Evolutionary conservation across 2,329 filamentous ascomycete genomes (phyloP).

Genomic region (Ceratocystis huliohia): DNA sequence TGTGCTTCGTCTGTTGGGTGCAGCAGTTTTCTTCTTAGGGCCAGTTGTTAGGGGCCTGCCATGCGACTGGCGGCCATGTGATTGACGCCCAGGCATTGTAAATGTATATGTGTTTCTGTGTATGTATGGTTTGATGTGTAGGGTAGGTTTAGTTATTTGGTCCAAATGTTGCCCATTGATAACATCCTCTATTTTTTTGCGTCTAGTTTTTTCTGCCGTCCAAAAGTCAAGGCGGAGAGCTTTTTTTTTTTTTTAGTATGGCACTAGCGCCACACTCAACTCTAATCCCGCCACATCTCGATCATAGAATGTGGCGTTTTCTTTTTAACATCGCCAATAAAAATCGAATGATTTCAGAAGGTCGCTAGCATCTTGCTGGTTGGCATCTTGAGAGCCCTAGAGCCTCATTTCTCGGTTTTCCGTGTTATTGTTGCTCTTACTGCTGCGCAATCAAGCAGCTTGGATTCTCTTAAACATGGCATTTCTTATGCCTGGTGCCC

Average conservation of each 20-base stretch:
- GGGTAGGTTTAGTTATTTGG: background rate
- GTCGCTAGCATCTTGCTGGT: background rate
- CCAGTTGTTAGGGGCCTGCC: constrained; percentile 29
- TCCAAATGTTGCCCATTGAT: constrained; percentile 4
- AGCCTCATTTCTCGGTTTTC: background rate
- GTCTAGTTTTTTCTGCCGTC: constrained; percentile 22
- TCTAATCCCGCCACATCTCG: background rate
- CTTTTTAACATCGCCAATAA: constrained; percentile 16
- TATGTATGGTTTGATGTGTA: background rate
- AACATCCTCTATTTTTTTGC: background rate
- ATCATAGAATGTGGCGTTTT: background rate
- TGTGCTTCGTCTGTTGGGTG: constrained; percentile 34
- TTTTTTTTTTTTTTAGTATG: constrained; percentile 21
- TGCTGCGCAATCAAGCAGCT: background rate
- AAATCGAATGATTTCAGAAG: constrained; percentile 15
- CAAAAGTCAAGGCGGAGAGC: constrained; percentile 20
- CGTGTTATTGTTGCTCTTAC: background rate
- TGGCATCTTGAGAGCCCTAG: background rate
- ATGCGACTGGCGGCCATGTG: constrained; percentile 42
- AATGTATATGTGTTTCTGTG: constrained; percentile 20
- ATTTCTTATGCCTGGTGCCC: constrained; percentile 20
- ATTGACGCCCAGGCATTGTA: constrained; percentile 46
- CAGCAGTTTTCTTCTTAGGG: constrained; percentile 17
- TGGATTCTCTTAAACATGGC: constrained; percentile 2
- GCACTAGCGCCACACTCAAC: constrained; percentile 13